These are phyloP conservation scores for Cotoneaster glaucophyllus DNA, from an alignment of 306 rosid species.

Conservation along the genomic window DNA sequence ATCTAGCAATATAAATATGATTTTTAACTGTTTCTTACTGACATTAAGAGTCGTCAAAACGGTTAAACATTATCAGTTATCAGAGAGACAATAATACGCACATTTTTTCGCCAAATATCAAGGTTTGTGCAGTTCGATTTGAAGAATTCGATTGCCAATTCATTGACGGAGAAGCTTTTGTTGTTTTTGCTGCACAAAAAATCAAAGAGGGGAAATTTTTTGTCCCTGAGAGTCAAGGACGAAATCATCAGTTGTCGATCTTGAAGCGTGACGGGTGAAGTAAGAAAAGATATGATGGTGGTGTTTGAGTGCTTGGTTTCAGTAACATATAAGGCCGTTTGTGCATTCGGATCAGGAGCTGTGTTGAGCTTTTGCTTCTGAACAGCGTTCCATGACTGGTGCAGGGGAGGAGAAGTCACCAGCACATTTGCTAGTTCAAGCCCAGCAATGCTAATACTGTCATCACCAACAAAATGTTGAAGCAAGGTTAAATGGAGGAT, in stretches of 20 bases:
- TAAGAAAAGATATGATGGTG: conserved; percentile 35
- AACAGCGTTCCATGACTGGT: conserved; percentile 24
- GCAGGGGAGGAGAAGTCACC: conserved; percentile 27
- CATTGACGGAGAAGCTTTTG: conserved; percentile 31
- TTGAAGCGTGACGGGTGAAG: conserved; percentile 1
- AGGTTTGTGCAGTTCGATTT: neutral
- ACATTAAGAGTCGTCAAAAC: neutral
- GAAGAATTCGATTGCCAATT: conserved; percentile 25
- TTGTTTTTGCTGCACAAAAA: conserved; percentile 26
- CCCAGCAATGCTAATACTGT: conserved; percentile 53
- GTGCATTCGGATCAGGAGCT: neutral
- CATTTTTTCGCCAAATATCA: neutral
- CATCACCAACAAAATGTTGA: conserved; percentile 4
- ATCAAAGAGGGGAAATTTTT: conserved; percentile 24
- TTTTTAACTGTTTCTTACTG: neutral
- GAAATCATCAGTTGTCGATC: conserved; percentile 10
- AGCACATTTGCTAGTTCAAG: conserved; percentile 22
- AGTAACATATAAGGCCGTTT: neutral
- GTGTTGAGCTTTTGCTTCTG: neutral
- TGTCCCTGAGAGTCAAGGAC: conserved; percentile 9
- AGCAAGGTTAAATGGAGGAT: neutral
- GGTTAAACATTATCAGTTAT: neutral
- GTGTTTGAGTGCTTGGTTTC: neutral
- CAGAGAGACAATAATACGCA: neutral
- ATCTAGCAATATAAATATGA: too few species aligned